Evolutionary conservation across 768 basidiomycete genomes (phyloP).

Genomic region (Suillus discolor): DNA sequence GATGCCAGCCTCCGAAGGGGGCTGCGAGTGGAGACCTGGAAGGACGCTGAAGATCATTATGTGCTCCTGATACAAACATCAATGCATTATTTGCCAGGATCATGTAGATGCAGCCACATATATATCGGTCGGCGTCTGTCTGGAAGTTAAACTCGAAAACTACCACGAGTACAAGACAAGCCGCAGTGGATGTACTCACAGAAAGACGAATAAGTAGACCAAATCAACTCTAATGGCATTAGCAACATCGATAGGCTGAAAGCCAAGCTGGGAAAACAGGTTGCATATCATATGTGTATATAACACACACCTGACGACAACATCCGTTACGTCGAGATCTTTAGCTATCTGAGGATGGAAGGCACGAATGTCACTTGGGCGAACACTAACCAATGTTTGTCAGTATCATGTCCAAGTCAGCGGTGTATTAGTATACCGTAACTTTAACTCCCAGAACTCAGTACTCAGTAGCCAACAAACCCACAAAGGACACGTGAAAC

Average conservation of each 20-base stretch:
- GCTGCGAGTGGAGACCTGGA: too few species aligned
- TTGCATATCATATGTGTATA: neutral
- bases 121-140: conserved; percentile 70
- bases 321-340: conserved; percentile 57
- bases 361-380: conserved; percentile 68
- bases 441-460: too few species aligned
- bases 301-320: conserved; percentile 50
- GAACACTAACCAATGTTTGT: conserved; percentile 49
- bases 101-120: conserved; percentile 30
- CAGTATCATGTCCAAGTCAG: neutral
- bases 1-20: too few species aligned
- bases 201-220: conserved; percentile 53
- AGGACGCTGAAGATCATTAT: too few species aligned
- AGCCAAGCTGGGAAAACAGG: conserved; percentile 37
- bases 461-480: too few species aligned
- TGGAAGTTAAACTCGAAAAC: conserved; percentile 29
- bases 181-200: conserved; percentile 39
- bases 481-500: too few species aligned
- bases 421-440: too few species aligned
- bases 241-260: conserved; percentile 53
- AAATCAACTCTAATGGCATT: conserved; percentile 47
- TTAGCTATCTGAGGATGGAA: conserved; percentile 63
- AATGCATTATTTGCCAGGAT: too few species aligned
- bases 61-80: too few species aligned
- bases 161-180: neutral